Evolutionary conservation across 768 basidiomycete genomes (phyloP).

Genomic region (Gloeophyllum trabeum): DNA sequence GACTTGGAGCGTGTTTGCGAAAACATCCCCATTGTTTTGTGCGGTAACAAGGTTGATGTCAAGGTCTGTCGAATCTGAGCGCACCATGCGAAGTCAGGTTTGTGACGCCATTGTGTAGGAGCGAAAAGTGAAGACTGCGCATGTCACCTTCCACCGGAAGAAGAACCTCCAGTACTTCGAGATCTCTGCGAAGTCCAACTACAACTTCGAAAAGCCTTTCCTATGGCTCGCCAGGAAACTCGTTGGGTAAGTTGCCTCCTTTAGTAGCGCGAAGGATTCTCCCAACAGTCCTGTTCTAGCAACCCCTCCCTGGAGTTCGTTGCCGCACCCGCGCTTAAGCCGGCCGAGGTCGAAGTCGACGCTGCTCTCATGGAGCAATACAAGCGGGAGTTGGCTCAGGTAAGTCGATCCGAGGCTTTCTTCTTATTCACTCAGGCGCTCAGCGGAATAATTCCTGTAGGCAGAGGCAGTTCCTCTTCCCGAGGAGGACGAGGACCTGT

Average conservation of each 20-base stretch:
- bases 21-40: conserved; percentile 98
- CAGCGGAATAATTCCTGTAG: no score
- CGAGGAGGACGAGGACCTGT: conserved; percentile 91
- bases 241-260: conserved; percentile 60
- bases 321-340: conserved; percentile 90
- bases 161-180: conserved; percentile 99
- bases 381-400: conserved; percentile 61
- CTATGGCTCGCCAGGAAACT: conserved; percentile 98
- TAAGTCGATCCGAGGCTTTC: no score
- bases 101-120: conserved; percentile 50
- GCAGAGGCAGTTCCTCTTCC: conserved; percentile 92
- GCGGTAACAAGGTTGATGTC: conserved; percentile 99
- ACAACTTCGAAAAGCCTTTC: conserved; percentile 99
- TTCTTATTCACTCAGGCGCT: no score
- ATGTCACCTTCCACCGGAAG: conserved; percentile 99
- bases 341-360: conserved; percentile 88
- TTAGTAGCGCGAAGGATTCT: not conserved
- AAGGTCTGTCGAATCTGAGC: conserved; percentile 79
- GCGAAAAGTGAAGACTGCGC: conserved; percentile 98
- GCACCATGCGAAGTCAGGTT: no score
- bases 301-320: conserved; percentile 89
- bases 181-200: conserved; percentile 99
- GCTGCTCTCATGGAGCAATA: conserved; percentile 68
- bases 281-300: conserved; percentile 25
- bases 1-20: conserved; percentile 99